A percentile compares a stretch with the other conserved stretches of the same genome.
Evolutionary conservation across 805 yeast genomes (phyloP).

Genomic region (Grigorovia transvaalensis): DNA sequence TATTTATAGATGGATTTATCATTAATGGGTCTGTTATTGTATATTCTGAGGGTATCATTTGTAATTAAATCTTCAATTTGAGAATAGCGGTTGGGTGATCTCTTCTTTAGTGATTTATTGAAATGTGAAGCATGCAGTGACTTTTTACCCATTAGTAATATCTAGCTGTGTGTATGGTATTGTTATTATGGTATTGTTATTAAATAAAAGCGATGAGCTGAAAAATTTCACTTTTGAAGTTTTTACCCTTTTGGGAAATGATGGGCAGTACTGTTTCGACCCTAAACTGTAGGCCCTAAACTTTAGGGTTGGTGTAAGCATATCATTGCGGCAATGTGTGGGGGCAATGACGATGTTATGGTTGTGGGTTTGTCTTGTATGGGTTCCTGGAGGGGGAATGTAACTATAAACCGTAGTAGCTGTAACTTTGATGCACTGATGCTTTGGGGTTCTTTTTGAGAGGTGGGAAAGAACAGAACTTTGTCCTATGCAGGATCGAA

Average conservation of each 20-base stretch:
- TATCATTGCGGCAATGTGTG: not conserved
- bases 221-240: not conserved
- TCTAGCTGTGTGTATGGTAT: too few relatives aligned
- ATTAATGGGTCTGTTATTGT: constrained; percentile 10
- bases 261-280: not conserved
- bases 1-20: constrained; percentile 32
- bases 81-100: constrained; percentile 8
- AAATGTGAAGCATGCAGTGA: constrained; percentile 9
- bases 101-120: constrained; percentile 4
- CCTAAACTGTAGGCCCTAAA: not conserved
- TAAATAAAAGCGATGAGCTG: not conserved
- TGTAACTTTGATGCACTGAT: too few relatives aligned
- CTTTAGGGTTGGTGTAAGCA: not conserved
- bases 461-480: too few relatives aligned
- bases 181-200: too few relatives aligned
- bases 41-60: constrained; percentile 10
- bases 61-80: constrained; percentile 7
- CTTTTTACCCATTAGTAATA: constrained; percentile 13
- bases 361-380: too few relatives aligned
- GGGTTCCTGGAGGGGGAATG: too few relatives aligned
- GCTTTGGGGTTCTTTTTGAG: too few relatives aligned
- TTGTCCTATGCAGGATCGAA: too few relatives aligned
- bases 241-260: constrained; percentile 2
- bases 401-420: too few relatives aligned
- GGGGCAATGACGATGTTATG: too few relatives aligned